phyloP scores from a whole-genome alignment of 805 yeast species.

The Candida corydali region DNA sequence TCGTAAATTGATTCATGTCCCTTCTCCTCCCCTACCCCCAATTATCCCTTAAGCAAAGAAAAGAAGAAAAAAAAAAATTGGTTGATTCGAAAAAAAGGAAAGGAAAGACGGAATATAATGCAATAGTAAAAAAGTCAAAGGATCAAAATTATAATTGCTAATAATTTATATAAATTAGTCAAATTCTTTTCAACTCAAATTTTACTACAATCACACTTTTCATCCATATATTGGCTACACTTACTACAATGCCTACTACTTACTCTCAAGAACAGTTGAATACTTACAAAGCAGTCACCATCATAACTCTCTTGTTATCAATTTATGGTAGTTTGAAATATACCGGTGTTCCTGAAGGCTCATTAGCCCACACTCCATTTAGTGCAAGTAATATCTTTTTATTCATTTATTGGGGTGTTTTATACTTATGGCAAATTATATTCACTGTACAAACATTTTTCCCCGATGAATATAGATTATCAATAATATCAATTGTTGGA shows the following conservation, averaged over 20 bases:
- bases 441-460: constrained; percentile 45
- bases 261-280: constrained; percentile 5
- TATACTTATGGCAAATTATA: constrained; percentile 48
- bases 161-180: too few relatives aligned
- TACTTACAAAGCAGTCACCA: constrained; percentile 42
- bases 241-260: neutral
- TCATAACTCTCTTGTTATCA: constrained; percentile 53
- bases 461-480: constrained; percentile 17
- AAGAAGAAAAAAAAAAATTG: constrained; percentile 1
- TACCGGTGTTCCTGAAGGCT: constrained; percentile 19
- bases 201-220: neutral
- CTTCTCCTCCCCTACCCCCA: constrained; percentile 2
- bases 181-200: too few relatives aligned
- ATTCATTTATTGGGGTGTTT: constrained; percentile 55
- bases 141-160: constrained; percentile 1
- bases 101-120: too few relatives aligned
- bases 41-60: neutral
- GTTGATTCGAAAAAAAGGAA: too few relatives aligned
- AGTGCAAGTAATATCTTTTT: constrained; percentile 50
- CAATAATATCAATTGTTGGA: constrained; percentile 34
- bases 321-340: constrained; percentile 46
- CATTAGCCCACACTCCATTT: constrained; percentile 66
- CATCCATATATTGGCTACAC: too few relatives aligned
- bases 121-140: too few relatives aligned
- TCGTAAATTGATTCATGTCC: too few relatives aligned